These are phyloP conservation scores for Parastagonospora avenae DNA, from an alignment of 2,329 filamentous ascomycete species.

Conservation along the genomic window DNA sequence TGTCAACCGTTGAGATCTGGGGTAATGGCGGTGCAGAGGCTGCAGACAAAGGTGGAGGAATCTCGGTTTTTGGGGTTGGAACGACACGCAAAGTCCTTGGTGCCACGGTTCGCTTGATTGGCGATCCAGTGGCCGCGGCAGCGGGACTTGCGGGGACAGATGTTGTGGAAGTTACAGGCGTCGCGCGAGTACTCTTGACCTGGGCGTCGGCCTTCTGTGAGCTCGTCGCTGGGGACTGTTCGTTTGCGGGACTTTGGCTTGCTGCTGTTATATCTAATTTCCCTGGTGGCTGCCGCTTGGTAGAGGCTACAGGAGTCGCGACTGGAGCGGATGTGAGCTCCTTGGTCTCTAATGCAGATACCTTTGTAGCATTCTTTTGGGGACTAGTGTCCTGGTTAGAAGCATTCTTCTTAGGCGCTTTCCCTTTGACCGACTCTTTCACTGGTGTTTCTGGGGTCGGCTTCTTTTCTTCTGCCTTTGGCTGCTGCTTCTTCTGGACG, in stretches of 20 bases:
- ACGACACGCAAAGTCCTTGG: constrained; percentile 73
- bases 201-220: constrained; percentile 29
- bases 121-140: constrained; percentile 56
- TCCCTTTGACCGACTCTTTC: constrained; percentile 28
- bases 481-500: constrained; percentile 6
- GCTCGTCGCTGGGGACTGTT: constrained; percentile 16
- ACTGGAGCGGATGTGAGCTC: constrained; percentile 6
- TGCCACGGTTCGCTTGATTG: constrained; percentile 48
- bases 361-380: constrained; percentile 12
- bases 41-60: constrained; percentile 50
- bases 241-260: constrained; percentile 27
- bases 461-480: constrained; percentile 25
- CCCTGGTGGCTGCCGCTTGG: constrained; percentile 51
- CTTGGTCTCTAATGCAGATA: constrained; percentile 16
- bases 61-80: constrained; percentile 68
- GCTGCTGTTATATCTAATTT: constrained; percentile 55
- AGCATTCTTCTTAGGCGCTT: constrained; percentile 24
- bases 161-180: constrained; percentile 51
- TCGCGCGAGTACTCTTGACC: constrained; percentile 28
- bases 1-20: constrained; percentile 45
- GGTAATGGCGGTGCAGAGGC: constrained; percentile 36
- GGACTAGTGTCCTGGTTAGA: constrained; percentile 14
- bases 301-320: constrained; percentile 14
- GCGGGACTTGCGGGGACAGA: constrained; percentile 58
- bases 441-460: constrained; percentile 9